Evolutionary conservation across 2,329 filamentous ascomycete species (phyloP).

Genomic region (Ampelomyces quisqualis): DNA sequence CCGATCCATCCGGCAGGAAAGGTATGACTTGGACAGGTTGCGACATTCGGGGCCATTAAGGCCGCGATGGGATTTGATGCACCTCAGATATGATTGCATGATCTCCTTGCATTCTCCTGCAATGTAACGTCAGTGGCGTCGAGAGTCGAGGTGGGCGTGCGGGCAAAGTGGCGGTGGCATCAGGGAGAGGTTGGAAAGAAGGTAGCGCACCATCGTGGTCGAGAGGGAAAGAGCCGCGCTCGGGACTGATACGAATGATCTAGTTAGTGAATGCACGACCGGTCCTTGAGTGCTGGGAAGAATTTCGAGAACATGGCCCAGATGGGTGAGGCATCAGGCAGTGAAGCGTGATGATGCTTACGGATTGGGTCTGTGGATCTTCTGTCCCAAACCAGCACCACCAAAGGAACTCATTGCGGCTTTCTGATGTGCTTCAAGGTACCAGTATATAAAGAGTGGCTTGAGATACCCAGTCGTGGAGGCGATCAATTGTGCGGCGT

Average conservation of each 20-base stretch:
- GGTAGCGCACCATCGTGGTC: conserved; percentile 73
- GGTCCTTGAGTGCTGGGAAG: not conserved
- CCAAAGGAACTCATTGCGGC: conserved; percentile 65
- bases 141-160: not conserved
- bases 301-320: too few species aligned
- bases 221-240: conserved; percentile 92
- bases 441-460: not conserved
- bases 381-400: conserved; percentile 65
- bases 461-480: conserved; percentile 1
- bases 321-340: too few species aligned
- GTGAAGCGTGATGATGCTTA: conserved; percentile 50
- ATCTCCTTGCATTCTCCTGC: conserved; percentile 88
- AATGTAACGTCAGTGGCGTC: conserved; percentile 22
- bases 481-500: conserved; percentile 3
- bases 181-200: conserved; percentile 50
- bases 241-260: conserved; percentile 60
- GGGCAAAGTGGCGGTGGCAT: not conserved
- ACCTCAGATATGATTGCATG: conserved; percentile 81
- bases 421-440: too few species aligned
- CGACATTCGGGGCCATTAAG: conserved; percentile 86
- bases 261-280: conserved; percentile 10
- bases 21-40: conserved; percentile 80
- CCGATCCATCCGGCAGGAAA: conserved; percentile 93
- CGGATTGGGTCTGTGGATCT: conserved; percentile 69
- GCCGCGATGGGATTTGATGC: conserved; percentile 80